These are phyloP conservation scores for Blastosporella zonata DNA, from an alignment of 1,284 basidiomycete species.

Conservation along the genomic window DNA sequence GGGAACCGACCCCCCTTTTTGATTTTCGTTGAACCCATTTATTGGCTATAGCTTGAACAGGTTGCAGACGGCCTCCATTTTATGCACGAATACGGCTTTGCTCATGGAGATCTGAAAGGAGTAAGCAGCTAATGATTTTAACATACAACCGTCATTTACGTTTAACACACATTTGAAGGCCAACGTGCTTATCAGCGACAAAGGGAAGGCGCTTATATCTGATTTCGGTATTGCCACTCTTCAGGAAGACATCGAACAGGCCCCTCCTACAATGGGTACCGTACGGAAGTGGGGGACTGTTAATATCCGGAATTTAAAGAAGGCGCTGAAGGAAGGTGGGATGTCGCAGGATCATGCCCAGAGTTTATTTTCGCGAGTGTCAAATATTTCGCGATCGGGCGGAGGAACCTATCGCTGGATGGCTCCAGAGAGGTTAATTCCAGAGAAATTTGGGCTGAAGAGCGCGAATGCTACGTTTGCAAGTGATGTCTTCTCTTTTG, in stretches of 20 bases:
- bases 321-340: slow-evolving; percentile 5
- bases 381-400: slow-evolving; percentile 6
- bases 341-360: slow-evolving; percentile 1
- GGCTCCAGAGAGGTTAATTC: slow-evolving; percentile 10
- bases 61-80: slow-evolving; percentile 16
- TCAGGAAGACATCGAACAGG: slow-evolving; percentile 6
- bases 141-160: too few relatives aligned
- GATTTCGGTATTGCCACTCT: slow-evolving; percentile 11
- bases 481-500: slow-evolving; percentile 17
- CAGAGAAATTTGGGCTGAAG: background rate
- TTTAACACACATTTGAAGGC: background rate
- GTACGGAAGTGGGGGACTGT: background rate
- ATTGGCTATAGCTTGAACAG: slow-evolving; percentile 11
- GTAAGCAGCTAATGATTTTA: slow-evolving; percentile 3
- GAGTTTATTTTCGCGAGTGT: slow-evolving; percentile 10
- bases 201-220: slow-evolving; percentile 11
- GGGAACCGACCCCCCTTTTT: background rate
- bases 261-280: background rate
- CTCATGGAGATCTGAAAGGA: slow-evolving; percentile 17
- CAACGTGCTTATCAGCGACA: slow-evolving; percentile 13
- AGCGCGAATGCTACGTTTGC: slow-evolving; percentile 9
- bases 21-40: background rate
- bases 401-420: slow-evolving; percentile 14
- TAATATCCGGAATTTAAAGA: background rate
- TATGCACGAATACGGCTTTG: slow-evolving; percentile 12